These are phyloP conservation scores for Adansonia digitata DNA, from an alignment of 345 rosid species.

Conservation along the genomic window DNA sequence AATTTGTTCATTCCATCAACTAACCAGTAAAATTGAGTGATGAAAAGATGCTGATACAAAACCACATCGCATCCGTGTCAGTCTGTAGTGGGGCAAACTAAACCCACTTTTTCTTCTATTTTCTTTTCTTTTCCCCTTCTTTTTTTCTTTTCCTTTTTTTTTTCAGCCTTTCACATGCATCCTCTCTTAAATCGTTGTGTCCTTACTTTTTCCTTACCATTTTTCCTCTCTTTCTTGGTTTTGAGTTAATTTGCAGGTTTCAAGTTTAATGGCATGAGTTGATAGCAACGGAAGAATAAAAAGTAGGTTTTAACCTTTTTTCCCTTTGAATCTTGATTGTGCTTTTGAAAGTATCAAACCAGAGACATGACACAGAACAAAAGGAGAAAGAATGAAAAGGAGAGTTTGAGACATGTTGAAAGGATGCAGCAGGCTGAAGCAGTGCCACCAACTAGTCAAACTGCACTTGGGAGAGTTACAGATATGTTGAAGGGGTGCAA, in stretches of 20 bases:
- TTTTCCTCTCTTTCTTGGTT: neutral
- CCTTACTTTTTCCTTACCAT: neutral
- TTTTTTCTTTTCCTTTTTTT: neutral
- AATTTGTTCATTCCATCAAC: neutral
- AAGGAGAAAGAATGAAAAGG: neutral
- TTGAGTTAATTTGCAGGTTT: neutral
- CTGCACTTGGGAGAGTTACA: neutral
- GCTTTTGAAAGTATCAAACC: neutral
- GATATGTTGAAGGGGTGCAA: too few relatives aligned
- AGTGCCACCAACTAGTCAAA: neutral
- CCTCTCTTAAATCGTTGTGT: neutral
- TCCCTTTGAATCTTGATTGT: too few relatives aligned
- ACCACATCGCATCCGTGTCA: neutral
- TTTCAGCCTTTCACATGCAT: neutral
- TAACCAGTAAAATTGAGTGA: neutral
- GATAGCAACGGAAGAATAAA: too few relatives aligned
- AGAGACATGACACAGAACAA: neutral
- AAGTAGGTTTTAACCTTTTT: too few relatives aligned
- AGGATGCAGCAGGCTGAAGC: neutral
- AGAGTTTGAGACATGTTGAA: neutral
- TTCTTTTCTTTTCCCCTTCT: neutral
- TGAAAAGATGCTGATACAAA: neutral
- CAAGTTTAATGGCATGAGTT: too few relatives aligned
- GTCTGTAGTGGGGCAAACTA: neutral
- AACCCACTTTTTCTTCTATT: neutral